Conservation (phyloP, 148 eudicot species). For the Rhododendron griersonianum region DNA sequence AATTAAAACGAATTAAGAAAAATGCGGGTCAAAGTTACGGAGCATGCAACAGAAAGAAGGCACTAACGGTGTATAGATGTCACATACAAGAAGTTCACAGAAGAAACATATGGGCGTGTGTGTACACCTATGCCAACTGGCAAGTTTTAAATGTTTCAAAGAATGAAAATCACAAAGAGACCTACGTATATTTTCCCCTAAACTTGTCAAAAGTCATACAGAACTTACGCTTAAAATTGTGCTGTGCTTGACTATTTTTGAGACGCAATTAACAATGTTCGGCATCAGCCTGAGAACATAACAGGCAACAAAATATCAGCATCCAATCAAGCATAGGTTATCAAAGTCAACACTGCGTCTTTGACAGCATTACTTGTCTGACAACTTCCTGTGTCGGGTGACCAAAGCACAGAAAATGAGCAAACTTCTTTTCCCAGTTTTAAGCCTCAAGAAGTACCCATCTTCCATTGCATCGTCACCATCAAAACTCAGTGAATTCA, state of each 20-base stretch:
- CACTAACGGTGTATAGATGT: not conserved
- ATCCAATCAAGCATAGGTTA: not conserved
- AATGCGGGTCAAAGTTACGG: not conserved
- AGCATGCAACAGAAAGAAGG: not conserved
- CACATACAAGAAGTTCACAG: not conserved
- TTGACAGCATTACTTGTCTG: slow-evolving; percentile 57
- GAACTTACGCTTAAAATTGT: slow-evolving; percentile 48
- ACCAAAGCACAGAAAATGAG: slow-evolving; percentile 62
- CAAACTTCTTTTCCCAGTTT: slow-evolving; percentile 69
- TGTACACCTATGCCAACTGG: not conserved
- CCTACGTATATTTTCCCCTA: not conserved
- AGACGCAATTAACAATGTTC: slow-evolving; percentile 45
- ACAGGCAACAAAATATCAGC: slow-evolving; percentile 11
- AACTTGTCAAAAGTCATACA: not conserved
- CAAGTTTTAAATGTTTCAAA: not conserved
- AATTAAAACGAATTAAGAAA: not conserved
- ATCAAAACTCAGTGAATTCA: slow-evolving; percentile 48
- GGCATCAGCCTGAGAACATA: slow-evolving; percentile 67
- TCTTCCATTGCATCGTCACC: slow-evolving; percentile 31
- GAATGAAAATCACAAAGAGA: not conserved
- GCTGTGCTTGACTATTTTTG: slow-evolving; percentile 40
- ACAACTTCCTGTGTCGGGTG: slow-evolving; percentile 67
- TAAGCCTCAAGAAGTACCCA: slow-evolving; percentile 42
- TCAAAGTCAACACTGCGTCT: not conserved
- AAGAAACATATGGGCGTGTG: not conserved